Evolutionary conservation across 2,329 filamentous ascomycete genomes (phyloP).

Genomic region (Ceratocystis alfenasii): DNA sequence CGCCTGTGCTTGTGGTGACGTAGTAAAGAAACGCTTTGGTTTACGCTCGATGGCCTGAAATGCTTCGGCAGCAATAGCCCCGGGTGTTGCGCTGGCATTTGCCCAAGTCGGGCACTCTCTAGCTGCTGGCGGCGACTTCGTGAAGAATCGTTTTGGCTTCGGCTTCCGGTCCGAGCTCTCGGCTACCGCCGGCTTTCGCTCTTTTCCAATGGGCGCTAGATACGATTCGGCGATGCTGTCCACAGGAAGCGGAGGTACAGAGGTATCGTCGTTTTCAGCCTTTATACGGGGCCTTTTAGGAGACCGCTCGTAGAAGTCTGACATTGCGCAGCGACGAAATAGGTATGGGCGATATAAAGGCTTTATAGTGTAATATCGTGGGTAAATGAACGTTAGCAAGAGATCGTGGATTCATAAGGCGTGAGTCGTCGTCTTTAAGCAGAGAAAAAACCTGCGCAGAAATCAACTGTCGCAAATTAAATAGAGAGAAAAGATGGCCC

Average conservation of each 20-base stretch:
- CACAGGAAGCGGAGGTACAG: neutral
- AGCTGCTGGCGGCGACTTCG: neutral
- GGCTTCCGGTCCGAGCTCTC: slow-evolving; percentile 11
- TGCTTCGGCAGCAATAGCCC: no score
- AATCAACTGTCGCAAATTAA: neutral
- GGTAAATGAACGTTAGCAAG: neutral
- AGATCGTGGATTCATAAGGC: slow-evolving; percentile 9
- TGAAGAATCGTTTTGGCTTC: slow-evolving; percentile 13
- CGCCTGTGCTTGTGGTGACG: neutral
- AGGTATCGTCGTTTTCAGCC: neutral
- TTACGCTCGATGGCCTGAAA: neutral
- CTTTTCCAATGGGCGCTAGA: slow-evolving; percentile 12
- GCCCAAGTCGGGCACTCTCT: no score
- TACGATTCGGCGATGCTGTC: slow-evolving; percentile 16
- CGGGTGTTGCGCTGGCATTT: no score
- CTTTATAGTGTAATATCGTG: neutral
- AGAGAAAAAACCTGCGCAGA: neutral
- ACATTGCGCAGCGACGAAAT: neutral
- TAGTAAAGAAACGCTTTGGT: slow-evolving; percentile 1
- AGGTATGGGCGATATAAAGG: neutral
- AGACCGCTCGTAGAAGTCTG: slow-evolving; percentile 14
- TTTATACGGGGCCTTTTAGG: slow-evolving; percentile 15
- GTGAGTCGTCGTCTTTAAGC: neutral
- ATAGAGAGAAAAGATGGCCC: neutral
- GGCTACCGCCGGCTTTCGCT: slow-evolving; percentile 2